Evolutionary conservation across 257 asterid genomes (phyloP), one percentile per base, ranked within the genome.

Genomic region (Solanum rostratum): DNA sequence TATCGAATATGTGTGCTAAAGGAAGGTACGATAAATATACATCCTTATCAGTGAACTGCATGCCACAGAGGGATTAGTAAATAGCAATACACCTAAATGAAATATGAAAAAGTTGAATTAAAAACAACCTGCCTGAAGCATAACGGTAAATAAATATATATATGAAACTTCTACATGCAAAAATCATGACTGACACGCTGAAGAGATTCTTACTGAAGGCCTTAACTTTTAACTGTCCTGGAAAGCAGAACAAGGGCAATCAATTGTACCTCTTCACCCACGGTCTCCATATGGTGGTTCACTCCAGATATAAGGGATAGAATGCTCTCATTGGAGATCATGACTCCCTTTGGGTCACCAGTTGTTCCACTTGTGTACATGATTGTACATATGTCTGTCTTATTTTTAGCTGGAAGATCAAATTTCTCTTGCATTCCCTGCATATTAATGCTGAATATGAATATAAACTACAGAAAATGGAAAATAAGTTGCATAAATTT

Each of bases 361-460:
- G 98, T 94, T 70, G 98, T 94, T 46, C 97, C 98, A 88, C 97
- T 94, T 9, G 98, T 93, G 85, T 94, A 94, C 98, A 95, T 95
- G 82, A 95, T 93, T 0, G 97, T 93, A 83, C 98, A 95, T 82
- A 92, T 91, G 78, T 95, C 95, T 0, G 87, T 87, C 80, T 68
- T 88, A 70, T 91, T 92, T 91, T 93, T 93, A 14, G 22, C 68
- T 19, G 98, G 98, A 81, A 93, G 82, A 49, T 88, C 94, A 68
- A 88, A 91, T 50, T 86, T 66, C 86, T 91, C 87, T 84, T 86
- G 85, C 81, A 13, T 74, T 85, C 95, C 97, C 98, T 94, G 89
- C 37, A 71, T 24, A 62, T 79, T 54, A 79, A 78, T 46, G 2
- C 81, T 45, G 41, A 46, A 45, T 43, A 19, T 55, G 3, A 81